phyloP scores from a whole-genome alignment of 2,329 filamentous ascomycete genomes.

The Alternaria longipes region DNA sequence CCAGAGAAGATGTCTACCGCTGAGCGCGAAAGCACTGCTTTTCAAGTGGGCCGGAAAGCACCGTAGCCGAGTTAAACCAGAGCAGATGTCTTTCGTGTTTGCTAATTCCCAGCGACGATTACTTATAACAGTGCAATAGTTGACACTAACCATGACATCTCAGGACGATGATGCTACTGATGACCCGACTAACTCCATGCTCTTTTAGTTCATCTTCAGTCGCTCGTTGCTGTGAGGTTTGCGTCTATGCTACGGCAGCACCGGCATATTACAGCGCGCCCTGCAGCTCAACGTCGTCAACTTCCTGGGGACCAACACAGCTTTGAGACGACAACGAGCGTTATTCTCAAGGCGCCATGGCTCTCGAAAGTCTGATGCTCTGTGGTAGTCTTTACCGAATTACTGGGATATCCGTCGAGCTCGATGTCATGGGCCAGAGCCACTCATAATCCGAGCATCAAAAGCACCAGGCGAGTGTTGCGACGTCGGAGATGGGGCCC shows the following conservation, averaged over 20 bases:
- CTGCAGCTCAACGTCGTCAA: not conserved
- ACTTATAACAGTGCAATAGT: not conserved
- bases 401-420: too few species aligned
- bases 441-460: too few species aligned
- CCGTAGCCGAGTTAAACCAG: not conserved
- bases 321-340: not conserved
- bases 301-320: not conserved
- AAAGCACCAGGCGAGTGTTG: too few species aligned
- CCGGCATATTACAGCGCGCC: not conserved
- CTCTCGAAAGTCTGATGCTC: not conserved
- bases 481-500: too few species aligned
- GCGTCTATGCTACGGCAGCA: not conserved
- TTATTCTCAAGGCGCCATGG: not conserved
- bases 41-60: not conserved
- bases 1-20: not conserved
- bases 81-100: not conserved
- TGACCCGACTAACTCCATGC: not conserved
- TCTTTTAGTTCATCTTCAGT: not conserved
- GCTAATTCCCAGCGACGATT: not conserved
- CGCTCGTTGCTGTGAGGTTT: not conserved
- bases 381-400: too few species aligned
- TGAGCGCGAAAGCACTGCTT: not conserved
- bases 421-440: too few species aligned
- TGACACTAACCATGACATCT: not conserved
- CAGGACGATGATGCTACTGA: not conserved